phyloP scores from a whole-genome alignment of 495 filamentous ascomycete species.

The Tuber indicum region DNA sequence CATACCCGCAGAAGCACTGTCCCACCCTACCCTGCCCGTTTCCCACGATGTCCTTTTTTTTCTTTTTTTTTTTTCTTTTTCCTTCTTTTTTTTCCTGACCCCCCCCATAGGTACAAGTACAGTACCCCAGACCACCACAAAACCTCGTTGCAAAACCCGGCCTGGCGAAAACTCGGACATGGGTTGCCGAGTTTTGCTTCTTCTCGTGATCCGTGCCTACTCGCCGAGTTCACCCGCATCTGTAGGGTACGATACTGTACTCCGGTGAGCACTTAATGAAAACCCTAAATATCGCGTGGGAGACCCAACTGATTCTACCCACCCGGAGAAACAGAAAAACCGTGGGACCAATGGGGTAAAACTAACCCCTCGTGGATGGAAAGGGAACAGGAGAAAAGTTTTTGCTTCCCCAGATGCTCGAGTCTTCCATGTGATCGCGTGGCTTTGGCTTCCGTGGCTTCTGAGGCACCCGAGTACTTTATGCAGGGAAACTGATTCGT shows the following conservation, averaged over 20 bases:
- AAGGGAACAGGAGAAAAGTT: not conserved
- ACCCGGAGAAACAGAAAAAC: not conserved
- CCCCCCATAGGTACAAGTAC: not conserved
- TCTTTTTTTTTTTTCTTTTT: not conserved
- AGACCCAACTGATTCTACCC: not conserved
- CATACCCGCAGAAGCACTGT: not conserved
- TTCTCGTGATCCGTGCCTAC: not conserved
- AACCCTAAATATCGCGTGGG: not conserved
- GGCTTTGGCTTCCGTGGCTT: not conserved
- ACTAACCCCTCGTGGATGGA: not conserved
- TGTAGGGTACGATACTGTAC: not conserved
- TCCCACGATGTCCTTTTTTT: not conserved
- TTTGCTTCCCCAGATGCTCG: not conserved
- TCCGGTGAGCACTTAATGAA: not conserved
- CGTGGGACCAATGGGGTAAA: not conserved
- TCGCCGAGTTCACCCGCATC: not conserved
- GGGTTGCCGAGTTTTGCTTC: not conserved
- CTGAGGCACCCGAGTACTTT: not conserved
- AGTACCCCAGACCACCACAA: not conserved
- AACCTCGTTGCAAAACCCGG: not conserved
- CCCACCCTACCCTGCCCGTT: not conserved
- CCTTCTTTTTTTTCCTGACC: not conserved
- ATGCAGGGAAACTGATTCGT: not conserved
- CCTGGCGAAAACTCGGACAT: not conserved
- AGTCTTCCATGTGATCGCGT: not conserved